Base-by-base conservation (phyloP, 352 stramenopile species). In the Pythium pyrilobum region DNA sequence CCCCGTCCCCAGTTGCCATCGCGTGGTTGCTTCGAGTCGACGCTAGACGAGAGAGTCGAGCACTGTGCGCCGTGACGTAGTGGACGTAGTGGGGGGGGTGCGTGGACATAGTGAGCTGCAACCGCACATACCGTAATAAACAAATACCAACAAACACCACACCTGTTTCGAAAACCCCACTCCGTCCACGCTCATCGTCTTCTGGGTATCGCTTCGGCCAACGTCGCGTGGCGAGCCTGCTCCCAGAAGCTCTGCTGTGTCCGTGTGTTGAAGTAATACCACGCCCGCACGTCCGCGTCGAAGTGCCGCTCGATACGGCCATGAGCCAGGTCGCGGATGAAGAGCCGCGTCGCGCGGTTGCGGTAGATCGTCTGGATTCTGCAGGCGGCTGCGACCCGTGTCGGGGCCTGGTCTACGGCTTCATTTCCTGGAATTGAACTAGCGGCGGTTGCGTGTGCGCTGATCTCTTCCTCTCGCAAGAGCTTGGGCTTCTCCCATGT, bases 191-290 rank as follows among this genome's bases (percentile, higher is more conserved):
- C n/a, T n/a, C 18, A 32, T 64, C 18, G 21, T n/a, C 20, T 28
- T 11, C 11, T 5, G 1, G 25, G 16, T 13, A 42, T 50, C 18
- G 41, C 52, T 18, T 58, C 44, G 9, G 44, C 54, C 13, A 72
- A 45, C 29, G 48, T 38, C 10, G 68, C 68, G 6, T 74, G 64
- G 11, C 64, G 60, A 24, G 68, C 49, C 15, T 64, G 74, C 48
- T 75, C 71, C 74, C 69, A 85, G 59, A 81, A 81, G 25, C 60
- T 81, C 24, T 68, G 60, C 29, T 79, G 69, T 4, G 72, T 81
- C 41, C 71, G 71, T 24, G 48, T 54, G 54, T 82, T 85, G 56
- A 71, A 82, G 38, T 75, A 85, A 33, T 83, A 85, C 70, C 69
- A 85, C 9, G 62, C 50, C 15, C 67, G 59, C 29, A 63, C 74